Evolutionary conservation across 495 filamentous ascomycete genomes (phyloP), one percentile per base, ranked within the genome.

Genomic region (Cenococcum geophilum): DNA sequence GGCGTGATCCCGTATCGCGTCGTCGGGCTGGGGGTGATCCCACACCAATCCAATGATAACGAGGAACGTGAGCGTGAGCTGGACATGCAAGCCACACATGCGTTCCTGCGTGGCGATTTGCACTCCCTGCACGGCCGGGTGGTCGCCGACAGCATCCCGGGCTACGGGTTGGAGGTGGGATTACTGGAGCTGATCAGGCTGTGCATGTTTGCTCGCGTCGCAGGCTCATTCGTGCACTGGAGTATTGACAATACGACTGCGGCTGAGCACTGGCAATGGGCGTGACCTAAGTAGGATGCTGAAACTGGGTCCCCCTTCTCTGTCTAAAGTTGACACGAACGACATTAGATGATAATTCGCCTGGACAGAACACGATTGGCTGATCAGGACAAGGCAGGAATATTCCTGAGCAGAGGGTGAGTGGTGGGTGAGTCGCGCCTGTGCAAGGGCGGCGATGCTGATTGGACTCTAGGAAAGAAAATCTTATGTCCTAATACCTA

Each of bases 1-100:
- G 48, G 48, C 16, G 48, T 51, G n/a, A 51, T 51, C 48, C 48
- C 48, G 48, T 51, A 51, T 22, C 48, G 21, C 14, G 48, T 51
- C 21, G 48, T 51, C 48, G 48, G 48, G n/a, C 48, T 51, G 1
- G 48, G 48, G n/a, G 48, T 51, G 3, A 51, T 51, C 2, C 4
- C 2, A 5, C 22, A 18, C 1, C n/a, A 22, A 12, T 51, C 48
- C 3, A 18, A 51, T 51, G 4, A 18, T 10, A 21, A 18, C 4
- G 48, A 51, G 23, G 48, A 51, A 8, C 12, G 21, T n/a, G 21
- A n/a, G n/a, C n/a, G n/a, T 16, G 45, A 49, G 4, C 48, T 14
- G 48, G 48, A 51, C 21, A 51, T 21, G 48, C 48, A 51, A 51
- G 48, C 48, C 21, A 51, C 21, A 22, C n/a, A 20, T 21, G 3